Evolutionary conservation across 2,329 filamentous ascomycete species (phyloP).

Genomic region (Cladosporium sp.): DNA sequence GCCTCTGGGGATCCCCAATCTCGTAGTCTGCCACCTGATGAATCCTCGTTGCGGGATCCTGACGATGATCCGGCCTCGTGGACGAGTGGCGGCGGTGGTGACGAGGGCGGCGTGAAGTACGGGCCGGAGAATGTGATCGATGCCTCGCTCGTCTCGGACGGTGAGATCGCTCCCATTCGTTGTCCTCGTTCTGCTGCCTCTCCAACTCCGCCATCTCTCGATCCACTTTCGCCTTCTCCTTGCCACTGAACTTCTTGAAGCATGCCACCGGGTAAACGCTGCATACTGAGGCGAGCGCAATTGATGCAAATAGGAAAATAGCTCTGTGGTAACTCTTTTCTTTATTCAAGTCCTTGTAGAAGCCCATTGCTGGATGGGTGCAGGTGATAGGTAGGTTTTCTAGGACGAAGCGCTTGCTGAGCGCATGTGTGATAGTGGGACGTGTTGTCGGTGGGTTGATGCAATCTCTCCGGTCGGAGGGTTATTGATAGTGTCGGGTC

Average conservation of each 20-base stretch:
- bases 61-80: conserved; percentile 18
- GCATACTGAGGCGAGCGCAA: conserved; percentile 31
- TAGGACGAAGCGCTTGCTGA: neutral
- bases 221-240: conserved; percentile 25
- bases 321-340: conserved; percentile 29
- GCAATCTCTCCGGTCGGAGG: too few species aligned
- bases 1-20: conserved; percentile 11
- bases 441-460: neutral
- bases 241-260: conserved; percentile 33
- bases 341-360: conserved; percentile 28
- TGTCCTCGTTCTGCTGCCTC: conserved; percentile 19
- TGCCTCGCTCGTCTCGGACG: conserved; percentile 19
- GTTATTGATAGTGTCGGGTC: too few species aligned
- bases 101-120: conserved; percentile 19
- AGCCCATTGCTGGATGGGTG: conserved; percentile 14
- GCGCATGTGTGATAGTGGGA: conserved; percentile 2
- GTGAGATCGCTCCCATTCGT: conserved; percentile 21
- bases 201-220: conserved; percentile 23
- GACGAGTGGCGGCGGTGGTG: conserved; percentile 22
- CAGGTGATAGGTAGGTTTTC: neutral
- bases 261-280: conserved; percentile 32
- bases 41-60: conserved; percentile 9
- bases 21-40: conserved; percentile 20
- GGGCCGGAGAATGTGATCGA: conserved; percentile 25
- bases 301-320: conserved; percentile 27